Percentiles rank a stretch among this genome's conserved stretches.
phyloP scores from a whole-genome alignment of 2,329 filamentous ascomycete species.

The Daldinia sp. region DNA sequence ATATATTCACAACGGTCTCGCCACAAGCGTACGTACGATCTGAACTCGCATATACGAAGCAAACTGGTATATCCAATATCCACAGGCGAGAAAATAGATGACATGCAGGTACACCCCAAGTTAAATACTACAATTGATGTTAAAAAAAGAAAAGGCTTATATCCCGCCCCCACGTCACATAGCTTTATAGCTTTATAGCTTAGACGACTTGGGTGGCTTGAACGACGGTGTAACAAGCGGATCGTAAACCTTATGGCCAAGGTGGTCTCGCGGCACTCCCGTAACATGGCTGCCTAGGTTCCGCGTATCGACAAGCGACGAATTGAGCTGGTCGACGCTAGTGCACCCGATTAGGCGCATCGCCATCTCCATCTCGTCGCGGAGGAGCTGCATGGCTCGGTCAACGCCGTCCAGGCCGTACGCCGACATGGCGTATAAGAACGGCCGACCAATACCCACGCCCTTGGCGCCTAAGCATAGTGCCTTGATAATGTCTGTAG shows the following conservation, averaged over 20 bases:
- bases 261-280: conserved; percentile 61
- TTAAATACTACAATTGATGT: background rate
- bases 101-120: background rate
- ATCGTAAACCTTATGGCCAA: conserved; percentile 66
- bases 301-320: conserved; percentile 81
- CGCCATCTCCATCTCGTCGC: conserved; percentile 99
- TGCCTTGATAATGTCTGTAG: conserved; percentile 95
- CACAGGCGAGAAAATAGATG: background rate
- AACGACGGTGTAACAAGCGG: conserved; percentile 65
- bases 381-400: conserved; percentile 89
- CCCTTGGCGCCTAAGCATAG: conserved; percentile 91
- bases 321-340: conserved; percentile 80
- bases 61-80: background rate
- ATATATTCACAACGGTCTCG: background rate
- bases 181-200: conserved; percentile 57
- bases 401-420: conserved; percentile 91
- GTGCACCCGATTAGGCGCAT: conserved; percentile 92
- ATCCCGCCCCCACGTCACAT: background rate
- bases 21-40: background rate
- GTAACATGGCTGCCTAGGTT: conserved; percentile 70
- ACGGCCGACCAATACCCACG: conserved; percentile 93
- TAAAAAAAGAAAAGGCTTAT: background rate
- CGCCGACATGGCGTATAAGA: conserved; percentile 94
- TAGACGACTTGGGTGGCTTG: conserved; percentile 60
- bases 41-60: background rate